These are phyloP conservation scores for Colletotrichum kahawae DNA, from an alignment of 2,329 filamentous ascomycete genomes.

Conservation along the genomic window DNA sequence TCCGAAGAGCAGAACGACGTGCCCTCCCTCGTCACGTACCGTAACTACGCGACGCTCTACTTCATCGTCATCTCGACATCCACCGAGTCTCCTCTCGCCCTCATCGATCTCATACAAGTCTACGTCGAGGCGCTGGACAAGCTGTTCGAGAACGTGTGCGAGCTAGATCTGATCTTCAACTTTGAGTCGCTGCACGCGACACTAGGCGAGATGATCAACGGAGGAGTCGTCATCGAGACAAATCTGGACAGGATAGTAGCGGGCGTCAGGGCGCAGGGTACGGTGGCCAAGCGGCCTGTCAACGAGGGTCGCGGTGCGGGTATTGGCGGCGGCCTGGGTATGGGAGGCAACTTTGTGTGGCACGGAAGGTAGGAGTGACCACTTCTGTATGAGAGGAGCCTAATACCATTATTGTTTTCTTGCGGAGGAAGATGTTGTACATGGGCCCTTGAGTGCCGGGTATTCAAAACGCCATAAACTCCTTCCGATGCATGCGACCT, in stretches of 20 bases:
- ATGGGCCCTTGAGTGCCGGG: constrained; percentile 21
- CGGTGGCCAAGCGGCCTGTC: constrained; percentile 78
- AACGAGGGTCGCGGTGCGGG: constrained; percentile 65
- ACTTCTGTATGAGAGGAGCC: background rate
- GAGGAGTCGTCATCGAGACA: constrained; percentile 93
- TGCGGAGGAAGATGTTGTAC: constrained; percentile 31
- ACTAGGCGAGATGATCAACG: constrained; percentile 92
- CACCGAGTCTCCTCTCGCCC: constrained; percentile 91
- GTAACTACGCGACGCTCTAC: constrained; percentile 96
- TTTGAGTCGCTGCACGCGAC: constrained; percentile 96
- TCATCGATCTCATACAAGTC: constrained; percentile 97
- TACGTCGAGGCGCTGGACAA: constrained; percentile 96
- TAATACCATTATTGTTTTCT: constrained; percentile 7
- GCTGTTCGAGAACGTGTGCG: constrained; percentile 98
- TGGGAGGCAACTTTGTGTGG: constrained; percentile 66
- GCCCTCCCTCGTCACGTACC: constrained; percentile 95
- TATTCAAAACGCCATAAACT: constrained; percentile 22
- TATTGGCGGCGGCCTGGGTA: constrained; percentile 55
- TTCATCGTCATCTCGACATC: constrained; percentile 98
- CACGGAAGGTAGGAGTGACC: constrained; percentile 35
- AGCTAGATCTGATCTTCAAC: constrained; percentile 98
- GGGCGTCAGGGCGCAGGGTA: constrained; percentile 79
- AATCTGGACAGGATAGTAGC: constrained; percentile 86
- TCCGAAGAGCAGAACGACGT: constrained; percentile 82
- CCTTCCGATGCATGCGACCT: constrained; percentile 9